Evolutionary conservation across 1,139 yeast genomes (phyloP).

Genomic region (Magnusiomyces suaveolens): DNA sequence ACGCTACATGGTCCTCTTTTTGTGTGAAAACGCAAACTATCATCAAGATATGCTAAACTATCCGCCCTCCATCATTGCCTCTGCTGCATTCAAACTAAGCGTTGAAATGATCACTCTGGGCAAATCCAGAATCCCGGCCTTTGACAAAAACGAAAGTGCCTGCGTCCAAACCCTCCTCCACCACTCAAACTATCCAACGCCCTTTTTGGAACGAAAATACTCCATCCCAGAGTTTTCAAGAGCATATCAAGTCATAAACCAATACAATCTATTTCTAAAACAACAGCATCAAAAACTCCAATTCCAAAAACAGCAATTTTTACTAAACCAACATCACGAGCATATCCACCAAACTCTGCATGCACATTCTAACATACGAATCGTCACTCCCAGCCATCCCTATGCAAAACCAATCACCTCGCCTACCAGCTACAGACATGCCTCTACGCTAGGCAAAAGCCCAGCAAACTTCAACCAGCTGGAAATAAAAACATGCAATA

Average conservation of each 20-base stretch:
- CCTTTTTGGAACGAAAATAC: constrained; percentile 27
- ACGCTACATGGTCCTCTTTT: constrained; percentile 47
- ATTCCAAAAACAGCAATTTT: constrained; percentile 5
- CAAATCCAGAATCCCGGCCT: constrained; percentile 7
- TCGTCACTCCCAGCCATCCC: background rate
- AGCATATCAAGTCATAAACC: constrained; percentile 10
- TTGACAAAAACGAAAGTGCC: constrained; percentile 15
- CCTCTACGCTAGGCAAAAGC: no score
- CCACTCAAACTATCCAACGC: constrained; percentile 21
- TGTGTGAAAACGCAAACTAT: constrained; percentile 69
- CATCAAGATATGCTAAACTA: constrained; percentile 56
- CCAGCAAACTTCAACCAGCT: background rate
- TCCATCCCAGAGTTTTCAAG: constrained; percentile 18
- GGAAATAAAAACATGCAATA: constrained; percentile 3
- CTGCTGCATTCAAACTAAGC: constrained; percentile 63
- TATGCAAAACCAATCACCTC: no score
- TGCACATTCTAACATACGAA: background rate
- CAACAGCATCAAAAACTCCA: constrained; percentile 9
- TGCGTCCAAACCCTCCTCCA: constrained; percentile 24
- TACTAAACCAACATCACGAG: constrained; percentile 1
- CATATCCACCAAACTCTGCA: background rate
- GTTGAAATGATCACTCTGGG: constrained; percentile 32
- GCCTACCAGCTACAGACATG: no score
- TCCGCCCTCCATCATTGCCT: constrained; percentile 54
- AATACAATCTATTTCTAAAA: constrained; percentile 6